phyloP scores from a whole-genome alignment of 2,329 filamentous ascomycete species.

The Ophiostoma sp. region DNA sequence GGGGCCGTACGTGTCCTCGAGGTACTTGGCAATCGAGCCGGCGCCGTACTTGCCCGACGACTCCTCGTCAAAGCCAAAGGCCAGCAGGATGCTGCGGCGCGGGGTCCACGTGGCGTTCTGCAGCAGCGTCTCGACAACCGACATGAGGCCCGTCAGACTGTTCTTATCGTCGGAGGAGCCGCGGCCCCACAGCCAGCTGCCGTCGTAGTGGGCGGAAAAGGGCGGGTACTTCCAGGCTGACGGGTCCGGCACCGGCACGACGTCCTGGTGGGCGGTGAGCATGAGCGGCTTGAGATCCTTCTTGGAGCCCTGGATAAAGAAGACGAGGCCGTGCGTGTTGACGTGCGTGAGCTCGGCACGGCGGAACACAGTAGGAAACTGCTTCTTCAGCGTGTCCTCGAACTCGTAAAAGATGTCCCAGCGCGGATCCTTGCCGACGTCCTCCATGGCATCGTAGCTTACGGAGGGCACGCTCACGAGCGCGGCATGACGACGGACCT shows the following conservation, averaged over 20 bases:
- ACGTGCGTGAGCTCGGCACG: constrained; percentile 42
- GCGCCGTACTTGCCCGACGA: constrained; percentile 49
- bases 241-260: constrained; percentile 52
- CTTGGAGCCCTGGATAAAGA: constrained; percentile 51
- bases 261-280: constrained; percentile 60
- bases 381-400: constrained; percentile 42
- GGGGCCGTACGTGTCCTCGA: constrained; percentile 49
- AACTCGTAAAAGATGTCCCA: constrained; percentile 56
- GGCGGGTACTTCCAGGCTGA: constrained; percentile 57
- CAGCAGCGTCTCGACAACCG: constrained; percentile 51
- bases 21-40: constrained; percentile 39
- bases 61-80: constrained; percentile 61
- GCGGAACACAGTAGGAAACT: constrained; percentile 48
- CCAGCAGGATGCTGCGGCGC: constrained; percentile 50
- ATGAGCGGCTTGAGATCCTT: constrained; percentile 48
- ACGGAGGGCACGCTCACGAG: constrained; percentile 34
- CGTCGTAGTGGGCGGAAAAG: constrained; percentile 54
- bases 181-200: constrained; percentile 55
- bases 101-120: constrained; percentile 45
- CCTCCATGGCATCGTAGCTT: constrained; percentile 42
- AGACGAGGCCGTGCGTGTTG: constrained; percentile 55
- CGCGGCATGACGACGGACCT: constrained; percentile 31
- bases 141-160: constrained; percentile 52
- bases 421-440: constrained; percentile 49
- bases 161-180: constrained; percentile 58